Percentiles rank a stretch among this genome's conserved stretches.
phyloP scores from a whole-genome alignment of 768 basidiomycete species.

The Butyriboletus loyo region DNA sequence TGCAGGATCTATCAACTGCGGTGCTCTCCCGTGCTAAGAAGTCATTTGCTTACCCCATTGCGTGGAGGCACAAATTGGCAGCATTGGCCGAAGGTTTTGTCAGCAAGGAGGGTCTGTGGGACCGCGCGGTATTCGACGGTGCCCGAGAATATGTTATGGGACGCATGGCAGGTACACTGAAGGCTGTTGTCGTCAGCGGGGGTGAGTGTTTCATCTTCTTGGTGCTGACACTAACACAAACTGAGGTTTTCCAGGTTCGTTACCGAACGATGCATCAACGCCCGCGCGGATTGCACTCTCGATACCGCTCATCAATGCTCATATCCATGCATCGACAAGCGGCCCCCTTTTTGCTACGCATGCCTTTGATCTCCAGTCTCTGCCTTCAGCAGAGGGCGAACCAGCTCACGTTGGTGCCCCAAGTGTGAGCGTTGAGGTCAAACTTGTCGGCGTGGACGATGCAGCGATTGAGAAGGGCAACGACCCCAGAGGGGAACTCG shows the following conservation, averaged over 20 bases:
- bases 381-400: slow-evolving; percentile 40
- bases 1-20: slow-evolving; percentile 49
- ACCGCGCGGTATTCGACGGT: slow-evolving; percentile 68
- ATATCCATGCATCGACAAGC: slow-evolving; percentile 58
- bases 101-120: slow-evolving; percentile 81
- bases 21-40: slow-evolving; percentile 55
- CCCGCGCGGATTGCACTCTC: slow-evolving; percentile 74
- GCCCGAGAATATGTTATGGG: slow-evolving; percentile 62
- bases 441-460: slow-evolving; percentile 71
- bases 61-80: slow-evolving; percentile 75
- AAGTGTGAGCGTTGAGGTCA: slow-evolving; percentile 79
- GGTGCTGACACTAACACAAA: not conserved
- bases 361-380: slow-evolving; percentile 80
- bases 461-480: slow-evolving; percentile 57
- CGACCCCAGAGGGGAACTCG: slow-evolving; percentile 61
- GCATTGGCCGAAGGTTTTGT: slow-evolving; percentile 70
- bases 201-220: slow-evolving; percentile 43
- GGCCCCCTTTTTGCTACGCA: slow-evolving; percentile 83
- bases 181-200: slow-evolving; percentile 69
- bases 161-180: slow-evolving; percentile 55
- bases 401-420: slow-evolving; percentile 70
- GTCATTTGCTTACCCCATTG: slow-evolving; percentile 56
- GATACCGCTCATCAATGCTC: slow-evolving; percentile 67
- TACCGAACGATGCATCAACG: slow-evolving; percentile 50
- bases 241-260: slow-evolving; percentile 37